These are phyloP conservation scores for Blastocystis sp. DNA, from an alignment of 352 stramenopile species.

Conservation along the genomic window DNA sequence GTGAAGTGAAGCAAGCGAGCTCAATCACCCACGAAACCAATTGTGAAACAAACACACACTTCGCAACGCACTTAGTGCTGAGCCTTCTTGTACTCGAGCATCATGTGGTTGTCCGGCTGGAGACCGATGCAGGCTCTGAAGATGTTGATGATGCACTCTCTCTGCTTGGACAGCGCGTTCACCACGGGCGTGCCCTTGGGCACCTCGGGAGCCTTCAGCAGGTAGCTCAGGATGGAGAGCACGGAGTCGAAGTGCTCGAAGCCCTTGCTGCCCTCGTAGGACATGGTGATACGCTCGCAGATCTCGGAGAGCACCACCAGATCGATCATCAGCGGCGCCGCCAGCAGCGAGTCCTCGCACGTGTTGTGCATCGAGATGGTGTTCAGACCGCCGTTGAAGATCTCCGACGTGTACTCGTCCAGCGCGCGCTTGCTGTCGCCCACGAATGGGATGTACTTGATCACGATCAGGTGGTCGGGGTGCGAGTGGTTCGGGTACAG, in stretches of 20 bases:
- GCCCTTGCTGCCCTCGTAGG: slow-evolving; percentile 79
- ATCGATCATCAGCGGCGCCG: slow-evolving; percentile 94
- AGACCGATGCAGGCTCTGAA: slow-evolving; percentile 94
- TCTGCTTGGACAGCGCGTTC: slow-evolving; percentile 95
- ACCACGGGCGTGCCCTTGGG: slow-evolving; percentile 94
- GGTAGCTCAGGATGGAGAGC: slow-evolving; percentile 93
- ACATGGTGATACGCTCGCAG: slow-evolving; percentile 89
- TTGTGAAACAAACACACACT: too few relatives aligned
- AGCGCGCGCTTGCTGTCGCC: slow-evolving; percentile 97
- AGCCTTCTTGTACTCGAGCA: slow-evolving; percentile 86
- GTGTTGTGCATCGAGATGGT: slow-evolving; percentile 99
- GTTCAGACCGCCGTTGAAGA: slow-evolving; percentile 98
- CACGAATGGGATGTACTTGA: slow-evolving; percentile 99
- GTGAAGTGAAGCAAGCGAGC: too few relatives aligned
- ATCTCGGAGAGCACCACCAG: slow-evolving; percentile 94
- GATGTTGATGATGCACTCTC: slow-evolving; percentile 94
- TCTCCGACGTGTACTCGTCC: slow-evolving; percentile 99
- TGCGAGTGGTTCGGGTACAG: slow-evolving; percentile 96
- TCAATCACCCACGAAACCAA: too few relatives aligned
- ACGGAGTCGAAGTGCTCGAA: slow-evolving; percentile 94
- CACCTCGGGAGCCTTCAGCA: slow-evolving; percentile 96
- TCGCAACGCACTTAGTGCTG: not conserved
- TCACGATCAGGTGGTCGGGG: slow-evolving; percentile 97
- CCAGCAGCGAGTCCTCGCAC: slow-evolving; percentile 96
- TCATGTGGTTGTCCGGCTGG: slow-evolving; percentile 94